A percentile compares a stretch with the other conserved stretches of the same genome.
phyloP scores from a whole-genome alignment of 2,329 filamentous ascomycete genomes.

The Dactylellina leptospora region DNA sequence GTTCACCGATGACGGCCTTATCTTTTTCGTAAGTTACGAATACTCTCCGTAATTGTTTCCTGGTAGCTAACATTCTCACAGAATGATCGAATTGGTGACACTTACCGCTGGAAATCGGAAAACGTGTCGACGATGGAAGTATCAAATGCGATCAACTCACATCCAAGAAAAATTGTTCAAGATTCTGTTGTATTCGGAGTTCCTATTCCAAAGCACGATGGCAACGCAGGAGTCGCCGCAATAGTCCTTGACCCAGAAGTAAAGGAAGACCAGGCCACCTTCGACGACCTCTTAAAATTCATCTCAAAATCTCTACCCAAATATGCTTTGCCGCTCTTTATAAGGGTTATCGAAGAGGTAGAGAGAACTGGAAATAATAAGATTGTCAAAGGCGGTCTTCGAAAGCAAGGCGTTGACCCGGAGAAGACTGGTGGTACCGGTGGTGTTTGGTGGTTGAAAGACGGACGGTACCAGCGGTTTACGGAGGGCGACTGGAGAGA shows the following conservation, averaged over 20 bases:
- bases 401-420: slow-evolving; percentile 78
- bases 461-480: slow-evolving; percentile 74
- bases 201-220: slow-evolving; percentile 79
- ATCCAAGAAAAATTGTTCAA: slow-evolving; percentile 67
- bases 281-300: slow-evolving; percentile 71
- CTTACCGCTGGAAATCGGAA: slow-evolving; percentile 82
- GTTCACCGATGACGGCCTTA: slow-evolving; percentile 74
- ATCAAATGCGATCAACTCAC: slow-evolving; percentile 74
- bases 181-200: slow-evolving; percentile 92
- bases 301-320: slow-evolving; percentile 69
- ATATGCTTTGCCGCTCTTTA: slow-evolving; percentile 80
- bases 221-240: slow-evolving; percentile 82
- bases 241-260: slow-evolving; percentile 66
- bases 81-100: slow-evolving; percentile 77
- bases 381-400: slow-evolving; percentile 79
- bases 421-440: slow-evolving; percentile 62
- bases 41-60: not conserved
- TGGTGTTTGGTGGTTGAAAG: slow-evolving; percentile 71
- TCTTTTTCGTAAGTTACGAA: slow-evolving; percentile 71
- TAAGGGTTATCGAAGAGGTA: slow-evolving; percentile 71
- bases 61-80: slow-evolving; percentile 18
- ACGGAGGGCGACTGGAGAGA: slow-evolving; percentile 72
- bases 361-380: slow-evolving; percentile 81
- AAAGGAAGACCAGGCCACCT: slow-evolving; percentile 61
- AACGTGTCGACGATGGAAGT: slow-evolving; percentile 86